phyloP scores from a whole-genome alignment of 257 asterid species.

The Solanum chaucha region DNA sequence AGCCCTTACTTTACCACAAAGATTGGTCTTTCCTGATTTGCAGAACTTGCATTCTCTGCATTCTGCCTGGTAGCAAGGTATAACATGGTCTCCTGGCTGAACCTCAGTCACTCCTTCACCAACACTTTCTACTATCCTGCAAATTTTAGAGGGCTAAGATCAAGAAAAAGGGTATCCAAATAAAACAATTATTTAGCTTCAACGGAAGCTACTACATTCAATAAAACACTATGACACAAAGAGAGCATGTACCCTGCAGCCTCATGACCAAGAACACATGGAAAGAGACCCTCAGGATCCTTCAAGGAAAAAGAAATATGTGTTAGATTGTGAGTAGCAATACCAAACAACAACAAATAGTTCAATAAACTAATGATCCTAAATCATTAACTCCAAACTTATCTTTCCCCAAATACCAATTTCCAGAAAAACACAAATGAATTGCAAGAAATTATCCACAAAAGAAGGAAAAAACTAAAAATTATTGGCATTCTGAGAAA shows the following conservation, averaged over 20 bases:
- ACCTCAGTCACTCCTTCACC: constrained; percentile 95
- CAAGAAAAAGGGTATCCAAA: not conserved
- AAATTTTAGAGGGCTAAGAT: not conserved
- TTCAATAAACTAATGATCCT: not conserved
- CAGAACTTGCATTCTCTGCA: constrained; percentile 94
- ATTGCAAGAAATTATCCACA: not conserved
- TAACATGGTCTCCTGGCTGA: constrained; percentile 91
- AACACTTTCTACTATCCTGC: constrained; percentile 79
- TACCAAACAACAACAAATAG: not conserved
- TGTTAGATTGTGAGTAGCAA: not conserved
- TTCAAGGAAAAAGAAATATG: constrained; percentile 17
- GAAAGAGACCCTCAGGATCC: constrained; percentile 99
- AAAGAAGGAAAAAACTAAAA: not conserved
- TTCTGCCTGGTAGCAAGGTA: constrained; percentile 99
- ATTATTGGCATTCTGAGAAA: not conserved
- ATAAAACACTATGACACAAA: not conserved
- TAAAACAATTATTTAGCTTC: not conserved
- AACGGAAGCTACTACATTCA: not conserved
- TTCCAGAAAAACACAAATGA: not conserved
- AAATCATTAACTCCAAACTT: not conserved
- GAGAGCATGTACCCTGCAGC: constrained; percentile 76
- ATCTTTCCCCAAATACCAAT: not conserved
- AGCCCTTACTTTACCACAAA: constrained; percentile 84
- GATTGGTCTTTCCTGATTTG: constrained; percentile 92
- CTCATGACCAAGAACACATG: constrained; percentile 97